These are phyloP conservation scores for Fusarium sp. DNA, from an alignment of 2,329 filamentous ascomycete genomes.

Conservation along the genomic window DNA sequence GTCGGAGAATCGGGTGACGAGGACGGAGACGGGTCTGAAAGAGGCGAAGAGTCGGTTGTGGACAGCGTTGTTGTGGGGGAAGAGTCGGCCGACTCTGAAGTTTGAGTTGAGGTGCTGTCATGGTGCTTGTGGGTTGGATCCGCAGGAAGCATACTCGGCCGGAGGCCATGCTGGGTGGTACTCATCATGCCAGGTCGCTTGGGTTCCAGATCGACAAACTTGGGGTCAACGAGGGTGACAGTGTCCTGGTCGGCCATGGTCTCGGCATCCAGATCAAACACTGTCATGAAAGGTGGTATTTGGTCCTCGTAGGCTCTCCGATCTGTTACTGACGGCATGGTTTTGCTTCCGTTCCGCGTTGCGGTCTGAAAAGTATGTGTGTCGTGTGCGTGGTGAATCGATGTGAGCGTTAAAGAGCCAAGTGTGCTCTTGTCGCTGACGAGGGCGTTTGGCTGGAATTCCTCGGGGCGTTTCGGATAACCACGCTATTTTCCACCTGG, in stretches of 20 bases:
- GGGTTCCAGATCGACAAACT: constrained; percentile 62
- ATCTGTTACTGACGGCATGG: constrained; percentile 72
- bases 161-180: constrained; percentile 52
- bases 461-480: constrained; percentile 19
- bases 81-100: constrained; percentile 88
- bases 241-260: constrained; percentile 65
- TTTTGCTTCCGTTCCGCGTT: constrained; percentile 41
- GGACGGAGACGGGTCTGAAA: constrained; percentile 90
- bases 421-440: constrained; percentile 10
- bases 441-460: constrained; percentile 9
- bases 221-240: constrained; percentile 66
- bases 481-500: constrained; percentile 37
- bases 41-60: constrained; percentile 89
- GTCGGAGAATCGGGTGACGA: constrained; percentile 92
- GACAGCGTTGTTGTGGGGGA: constrained; percentile 95
- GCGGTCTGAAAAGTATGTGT: constrained; percentile 6
- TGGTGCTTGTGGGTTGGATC: constrained; percentile 75
- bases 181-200: constrained; percentile 54
- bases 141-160: constrained; percentile 55
- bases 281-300: constrained; percentile 82
- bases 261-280: constrained; percentile 74
- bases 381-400: constrained; percentile 6
- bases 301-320: constrained; percentile 75
- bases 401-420: constrained; percentile 2
- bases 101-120: constrained; percentile 82